Evolutionary conservation across 768 basidiomycete species (phyloP).

Genomic region (Naganishia antarctica): DNA sequence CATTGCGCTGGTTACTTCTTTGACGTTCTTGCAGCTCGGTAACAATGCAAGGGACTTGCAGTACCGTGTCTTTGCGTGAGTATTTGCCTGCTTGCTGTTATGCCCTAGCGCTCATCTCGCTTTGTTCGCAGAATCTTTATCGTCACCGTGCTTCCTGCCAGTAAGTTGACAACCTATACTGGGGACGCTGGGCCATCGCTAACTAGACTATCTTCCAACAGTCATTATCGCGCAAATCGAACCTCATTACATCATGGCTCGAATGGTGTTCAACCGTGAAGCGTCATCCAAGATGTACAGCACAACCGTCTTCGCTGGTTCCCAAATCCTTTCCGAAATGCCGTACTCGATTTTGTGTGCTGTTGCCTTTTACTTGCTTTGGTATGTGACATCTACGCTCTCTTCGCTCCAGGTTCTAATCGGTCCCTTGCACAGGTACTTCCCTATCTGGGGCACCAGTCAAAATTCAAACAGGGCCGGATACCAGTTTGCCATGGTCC

Average conservation of each 20-base stretch:
- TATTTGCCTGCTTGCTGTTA: neutral
- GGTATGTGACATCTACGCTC: conserved; percentile 64
- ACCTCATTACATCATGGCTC: conserved; percentile 72
- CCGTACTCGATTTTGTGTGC: conserved; percentile 67
- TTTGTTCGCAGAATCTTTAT: conserved; percentile 51
- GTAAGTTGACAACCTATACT: no score
- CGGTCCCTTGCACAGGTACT: conserved; percentile 1
- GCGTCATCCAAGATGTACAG: conserved; percentile 80
- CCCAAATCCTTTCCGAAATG: conserved; percentile 74
- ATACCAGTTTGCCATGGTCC: conserved; percentile 65
- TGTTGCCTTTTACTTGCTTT: conserved; percentile 65
- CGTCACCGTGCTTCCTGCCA: conserved; percentile 52
- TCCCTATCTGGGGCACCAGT: conserved; percentile 18
- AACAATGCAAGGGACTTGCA: conserved; percentile 64
- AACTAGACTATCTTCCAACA: conserved; percentile 55
- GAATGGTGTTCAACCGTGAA: conserved; percentile 57
- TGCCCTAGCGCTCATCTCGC: conserved; percentile 54
- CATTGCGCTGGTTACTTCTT: conserved; percentile 55
- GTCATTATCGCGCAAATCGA: conserved; percentile 76
- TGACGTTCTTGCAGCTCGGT: conserved; percentile 74
- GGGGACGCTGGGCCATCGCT: no score
- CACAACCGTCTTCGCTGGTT: conserved; percentile 74
- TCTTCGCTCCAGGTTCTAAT: conserved; percentile 55
- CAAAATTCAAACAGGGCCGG: conserved; percentile 46
- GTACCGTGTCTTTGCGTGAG: conserved; percentile 54